Conservation (phyloP, 148 eudicot genomes). For the Heliamphora exappendiculata region DNA sequence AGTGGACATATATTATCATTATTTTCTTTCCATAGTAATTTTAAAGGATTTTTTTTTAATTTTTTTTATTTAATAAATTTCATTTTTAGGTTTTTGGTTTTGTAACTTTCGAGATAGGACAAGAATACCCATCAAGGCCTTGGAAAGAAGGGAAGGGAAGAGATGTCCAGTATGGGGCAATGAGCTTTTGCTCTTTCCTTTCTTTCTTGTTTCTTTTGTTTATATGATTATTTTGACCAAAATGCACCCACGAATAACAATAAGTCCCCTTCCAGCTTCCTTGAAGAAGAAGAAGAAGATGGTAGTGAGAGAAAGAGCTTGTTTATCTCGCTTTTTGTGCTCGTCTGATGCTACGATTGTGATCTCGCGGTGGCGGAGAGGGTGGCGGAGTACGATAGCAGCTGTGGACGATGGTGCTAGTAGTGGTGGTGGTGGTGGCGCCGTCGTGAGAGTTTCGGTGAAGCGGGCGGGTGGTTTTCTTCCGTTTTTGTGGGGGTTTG, state of each 20-base stretch:
- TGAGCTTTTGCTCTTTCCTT: not conserved
- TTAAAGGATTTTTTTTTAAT: not conserved
- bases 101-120: constrained; percentile 4
- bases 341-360: not conserved
- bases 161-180: not conserved
- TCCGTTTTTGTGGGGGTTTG: not conserved
- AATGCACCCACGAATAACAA: constrained; percentile 4
- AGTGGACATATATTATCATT: not conserved
- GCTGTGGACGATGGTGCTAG: not conserved
- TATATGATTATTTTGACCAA: not conserved
- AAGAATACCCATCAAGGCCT: constrained; percentile 12
- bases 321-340: not conserved
- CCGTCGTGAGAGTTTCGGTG: not conserved
- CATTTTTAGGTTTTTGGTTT: not conserved
- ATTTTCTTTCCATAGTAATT: not conserved
- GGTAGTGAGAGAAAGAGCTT: not conserved
- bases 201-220: not conserved
- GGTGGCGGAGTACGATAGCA: not conserved
- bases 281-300: not conserved
- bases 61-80: not conserved
- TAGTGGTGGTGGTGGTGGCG: not conserved
- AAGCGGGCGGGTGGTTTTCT: not conserved
- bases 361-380: not conserved
- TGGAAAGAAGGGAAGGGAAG: not conserved
- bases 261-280: not conserved